Percentiles rank a stretch among this genome's conserved stretches.
These are phyloP conservation scores for Leonotis leonurus DNA, from an alignment of 257 asterid species.

Conservation along the genomic window DNA sequence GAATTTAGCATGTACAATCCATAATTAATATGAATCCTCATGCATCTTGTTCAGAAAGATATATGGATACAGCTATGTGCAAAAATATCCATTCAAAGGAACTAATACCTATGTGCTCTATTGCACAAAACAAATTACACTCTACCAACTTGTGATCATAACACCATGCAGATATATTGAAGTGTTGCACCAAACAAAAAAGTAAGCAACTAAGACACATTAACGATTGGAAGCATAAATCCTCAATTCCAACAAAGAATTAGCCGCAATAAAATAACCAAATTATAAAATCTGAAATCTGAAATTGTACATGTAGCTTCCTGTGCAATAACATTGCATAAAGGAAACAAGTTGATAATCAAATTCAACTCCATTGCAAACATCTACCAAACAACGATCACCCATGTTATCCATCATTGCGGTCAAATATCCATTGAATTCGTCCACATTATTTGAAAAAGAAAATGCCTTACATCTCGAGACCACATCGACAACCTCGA, in stretches of 20 bases:
- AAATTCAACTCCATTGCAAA: slow-evolving; percentile 2
- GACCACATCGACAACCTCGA: slow-evolving; percentile 29
- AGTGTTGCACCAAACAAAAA: background rate
- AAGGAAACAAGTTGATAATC: slow-evolving; percentile 2
- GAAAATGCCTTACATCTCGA: slow-evolving; percentile 18
- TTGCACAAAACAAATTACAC: slow-evolving; percentile 1
- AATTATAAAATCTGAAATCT: background rate
- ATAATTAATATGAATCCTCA: background rate
- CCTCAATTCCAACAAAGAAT: background rate
- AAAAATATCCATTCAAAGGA: too few species aligned
- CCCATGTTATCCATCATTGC: slow-evolving; percentile 10
- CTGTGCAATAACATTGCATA: background rate
- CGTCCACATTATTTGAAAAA: slow-evolving; percentile 26
- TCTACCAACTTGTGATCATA: background rate
- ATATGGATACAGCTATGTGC: background rate
- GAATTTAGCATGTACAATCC: background rate
- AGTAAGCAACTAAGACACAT: background rate
- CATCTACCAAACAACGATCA: slow-evolving; percentile 10
- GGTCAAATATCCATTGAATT: slow-evolving; percentile 15
- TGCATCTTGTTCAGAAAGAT: background rate
- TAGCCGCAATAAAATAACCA: background rate
- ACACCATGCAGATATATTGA: background rate
- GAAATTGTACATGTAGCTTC: slow-evolving; percentile 1
- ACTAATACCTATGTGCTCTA: background rate
- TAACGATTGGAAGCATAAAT: background rate